Conservation (phyloP, 768 basidiomycete species). For the Pleurotus pulmonarius region DNA sequence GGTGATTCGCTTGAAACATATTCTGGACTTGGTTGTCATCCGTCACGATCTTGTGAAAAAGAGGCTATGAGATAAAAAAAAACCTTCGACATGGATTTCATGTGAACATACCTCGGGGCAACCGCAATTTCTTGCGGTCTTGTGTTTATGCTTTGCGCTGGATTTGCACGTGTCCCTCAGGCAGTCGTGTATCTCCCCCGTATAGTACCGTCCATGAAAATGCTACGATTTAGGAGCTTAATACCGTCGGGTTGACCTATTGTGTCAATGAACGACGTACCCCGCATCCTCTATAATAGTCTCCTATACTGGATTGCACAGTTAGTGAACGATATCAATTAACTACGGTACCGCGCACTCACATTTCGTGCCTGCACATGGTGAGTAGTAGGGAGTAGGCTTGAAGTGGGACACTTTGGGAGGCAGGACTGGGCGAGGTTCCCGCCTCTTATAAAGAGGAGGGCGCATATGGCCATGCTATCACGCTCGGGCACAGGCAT, state of each 20-base stretch:
- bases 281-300: constrained; percentile 48
- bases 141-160: constrained; percentile 39
- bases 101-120: constrained; percentile 33
- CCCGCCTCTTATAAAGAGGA: too few species aligned
- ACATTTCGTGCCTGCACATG: constrained; percentile 12
- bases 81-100: not conserved
- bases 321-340: not conserved
- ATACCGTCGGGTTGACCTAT: constrained; percentile 5
- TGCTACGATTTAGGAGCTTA: constrained; percentile 25
- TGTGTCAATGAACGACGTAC: constrained; percentile 22
- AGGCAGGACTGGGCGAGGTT: too few species aligned
- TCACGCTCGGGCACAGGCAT: too few species aligned
- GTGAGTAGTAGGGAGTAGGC: not conserved
- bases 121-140: constrained; percentile 35
- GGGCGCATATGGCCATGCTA: too few species aligned
- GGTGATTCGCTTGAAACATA: constrained; percentile 40
- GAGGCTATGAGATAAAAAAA: too few species aligned
- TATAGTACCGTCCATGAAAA: constrained; percentile 46
- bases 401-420: too few species aligned
- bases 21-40: constrained; percentile 43
- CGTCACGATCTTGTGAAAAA: constrained; percentile 28
- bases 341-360: not conserved
- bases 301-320: constrained; percentile 33
- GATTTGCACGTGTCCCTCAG: constrained; percentile 32
- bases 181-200: constrained; percentile 41